These are phyloP conservation scores for Teunomyces barrocoloradensis DNA, from an alignment of 805 yeast species.

Conservation along the genomic window DNA sequence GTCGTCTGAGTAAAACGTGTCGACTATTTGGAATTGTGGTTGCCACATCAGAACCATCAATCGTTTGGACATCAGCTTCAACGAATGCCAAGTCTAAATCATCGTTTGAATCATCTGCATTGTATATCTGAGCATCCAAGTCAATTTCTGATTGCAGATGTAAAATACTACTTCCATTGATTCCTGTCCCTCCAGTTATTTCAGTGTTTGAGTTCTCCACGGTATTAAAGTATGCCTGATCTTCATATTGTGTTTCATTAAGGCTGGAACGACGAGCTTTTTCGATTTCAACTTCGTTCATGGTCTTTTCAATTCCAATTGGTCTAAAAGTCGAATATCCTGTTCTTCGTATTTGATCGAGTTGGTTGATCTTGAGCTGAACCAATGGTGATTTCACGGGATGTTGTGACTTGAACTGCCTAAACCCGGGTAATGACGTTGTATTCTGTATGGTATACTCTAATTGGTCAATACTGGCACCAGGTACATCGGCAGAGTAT, in stretches of 20 bases:
- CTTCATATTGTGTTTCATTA: slow-evolving; percentile 14
- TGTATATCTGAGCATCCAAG: slow-evolving; percentile 47
- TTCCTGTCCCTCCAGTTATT: slow-evolving; percentile 9
- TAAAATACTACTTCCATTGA: slow-evolving; percentile 8
- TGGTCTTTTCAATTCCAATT: slow-evolving; percentile 37
- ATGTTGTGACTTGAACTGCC: slow-evolving; percentile 7
- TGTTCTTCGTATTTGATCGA: slow-evolving; percentile 26
- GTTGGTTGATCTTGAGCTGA: slow-evolving; percentile 18
- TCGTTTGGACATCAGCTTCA: not conserved
- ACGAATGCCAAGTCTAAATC: slow-evolving; percentile 2
- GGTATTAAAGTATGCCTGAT: slow-evolving; percentile 18
- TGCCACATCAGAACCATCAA: slow-evolving; percentile 1
- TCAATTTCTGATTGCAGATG: slow-evolving; percentile 22
- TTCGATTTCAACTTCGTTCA: slow-evolving; percentile 37
- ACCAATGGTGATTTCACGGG: slow-evolving; percentile 15
- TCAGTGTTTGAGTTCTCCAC: slow-evolving; percentile 20
- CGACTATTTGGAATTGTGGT: slow-evolving; percentile 2
- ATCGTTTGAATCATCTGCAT: slow-evolving; percentile 35
- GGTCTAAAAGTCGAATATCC: slow-evolving; percentile 39
- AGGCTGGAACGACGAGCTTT: slow-evolving; percentile 11
- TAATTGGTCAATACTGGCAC: slow-evolving; percentile 13
- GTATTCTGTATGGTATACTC: slow-evolving; percentile 21
- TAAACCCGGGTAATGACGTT: slow-evolving; percentile 6
- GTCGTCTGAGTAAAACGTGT: not conserved
- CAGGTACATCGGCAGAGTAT: slow-evolving; percentile 46